phyloP scores from a whole-genome alignment of 192 early-diverging fungal species.

The Backusella luteola region DNA sequence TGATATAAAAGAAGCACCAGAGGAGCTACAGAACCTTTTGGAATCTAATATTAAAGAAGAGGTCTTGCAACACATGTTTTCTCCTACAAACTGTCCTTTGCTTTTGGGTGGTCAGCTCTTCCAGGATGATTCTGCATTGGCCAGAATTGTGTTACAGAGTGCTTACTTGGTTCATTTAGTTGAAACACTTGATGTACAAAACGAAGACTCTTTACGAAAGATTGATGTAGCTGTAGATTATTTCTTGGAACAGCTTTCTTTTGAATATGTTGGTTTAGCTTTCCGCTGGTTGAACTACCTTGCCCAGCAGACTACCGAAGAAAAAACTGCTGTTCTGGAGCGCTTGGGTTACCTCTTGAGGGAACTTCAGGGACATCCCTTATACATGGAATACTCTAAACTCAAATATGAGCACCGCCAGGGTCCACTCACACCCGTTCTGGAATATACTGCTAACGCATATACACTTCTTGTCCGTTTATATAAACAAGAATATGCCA shows the following conservation, averaged over 20 bases:
- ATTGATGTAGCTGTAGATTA: conserved; percentile 42
- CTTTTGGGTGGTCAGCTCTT: conserved; percentile 51
- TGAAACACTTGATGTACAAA: conserved; percentile 24
- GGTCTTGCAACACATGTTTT: conserved; percentile 24
- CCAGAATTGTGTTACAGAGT: conserved; percentile 51
- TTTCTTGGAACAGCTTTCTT: conserved; percentile 52
- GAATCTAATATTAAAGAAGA: not conserved
- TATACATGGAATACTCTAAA: not conserved
- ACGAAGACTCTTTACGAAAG: not conserved
- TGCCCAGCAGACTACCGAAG: conserved; percentile 14
- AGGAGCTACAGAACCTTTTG: not conserved
- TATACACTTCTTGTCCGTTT: conserved; percentile 29
- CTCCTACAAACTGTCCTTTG: conserved; percentile 43
- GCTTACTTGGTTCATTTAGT: conserved; percentile 50
- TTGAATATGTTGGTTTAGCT: conserved; percentile 41
- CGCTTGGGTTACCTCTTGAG: conserved; percentile 20
- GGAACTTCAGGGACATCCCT: conserved; percentile 2
- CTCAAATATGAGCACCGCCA: conserved; percentile 3
- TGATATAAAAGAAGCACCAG: conserved; percentile 26
- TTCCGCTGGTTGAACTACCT: conserved; percentile 44
- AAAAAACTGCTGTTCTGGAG: conserved; percentile 13
- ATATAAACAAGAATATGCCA: conserved; percentile 27
- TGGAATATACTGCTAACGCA: conserved; percentile 16
- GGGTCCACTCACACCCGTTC: not conserved
- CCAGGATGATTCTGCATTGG: conserved; percentile 55